Base-by-base conservation (phyloP, 2,329 filamentous ascomycete genomes). In the Colletotrichum orchidophilum region DNA sequence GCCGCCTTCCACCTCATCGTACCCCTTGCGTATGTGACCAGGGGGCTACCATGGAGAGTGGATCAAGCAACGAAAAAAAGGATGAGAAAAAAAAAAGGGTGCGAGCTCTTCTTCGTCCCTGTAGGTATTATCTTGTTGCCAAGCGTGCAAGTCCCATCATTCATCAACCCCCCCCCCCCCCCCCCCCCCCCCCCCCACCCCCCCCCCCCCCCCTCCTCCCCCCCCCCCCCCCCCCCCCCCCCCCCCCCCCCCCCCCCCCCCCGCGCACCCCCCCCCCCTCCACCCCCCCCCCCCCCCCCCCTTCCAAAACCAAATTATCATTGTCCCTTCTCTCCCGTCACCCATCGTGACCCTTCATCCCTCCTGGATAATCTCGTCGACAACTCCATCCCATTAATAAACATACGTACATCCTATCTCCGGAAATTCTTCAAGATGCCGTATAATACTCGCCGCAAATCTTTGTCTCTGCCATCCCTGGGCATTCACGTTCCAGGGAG, bases 381-480 rank as follows among this genome's bases (percentile, higher is more conserved):
- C n/a, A 39, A 3, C 21, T 24, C 24, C 29, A 21, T 31, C 13
- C 42, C 24, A 18, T 33, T 18, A 39, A 24, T 53, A 13, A 9
- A 35, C 39, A 59, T 27, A 13, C 54, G 35, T 15, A 46, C 55
- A 55, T 42, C 12, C 7, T 33, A 54, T n/a, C 6, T 46, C 50
- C 12, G 13, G 13, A 31, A 26, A 46, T 3, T 26, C 13, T 35
- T 21, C 74, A 76, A 60, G 73, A 97, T 97, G 94, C 93, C 93
- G 80, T 98, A 98, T 88, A 97, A 98, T 83, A 98, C 96, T 76
- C 93, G 96, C 84, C 92, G 95, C 83, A 98, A 98, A 87, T 97
- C 95, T 79, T 87, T 99, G 75, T 98, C 95, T 73, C 87, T 98
- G 79, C 93, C 94, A 72, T 97, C 95, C 75, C 89, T 98, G 78